Conservation (phyloP, 371 early-diverging fungal species). For the Rozella allomycis region DNA sequence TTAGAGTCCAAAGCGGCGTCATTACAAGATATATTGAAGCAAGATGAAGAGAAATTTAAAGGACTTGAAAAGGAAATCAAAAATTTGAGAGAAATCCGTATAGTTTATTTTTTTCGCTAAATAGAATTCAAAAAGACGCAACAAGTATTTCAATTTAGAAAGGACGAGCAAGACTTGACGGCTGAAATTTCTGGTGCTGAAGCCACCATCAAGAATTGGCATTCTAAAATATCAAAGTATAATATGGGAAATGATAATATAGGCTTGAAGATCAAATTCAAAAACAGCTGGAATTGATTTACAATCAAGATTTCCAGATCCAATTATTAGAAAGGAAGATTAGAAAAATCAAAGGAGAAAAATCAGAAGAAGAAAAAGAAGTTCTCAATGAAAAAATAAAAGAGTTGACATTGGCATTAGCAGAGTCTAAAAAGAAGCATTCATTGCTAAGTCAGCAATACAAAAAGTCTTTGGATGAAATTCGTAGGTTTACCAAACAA, state of each 20-base stretch:
- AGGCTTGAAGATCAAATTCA: slow-evolving; percentile 13
- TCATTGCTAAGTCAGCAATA: slow-evolving; percentile 2
- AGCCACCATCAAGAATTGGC: slow-evolving; percentile 17
- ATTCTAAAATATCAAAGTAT: slow-evolving; percentile 13
- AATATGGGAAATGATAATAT: not conserved
- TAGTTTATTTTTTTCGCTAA: too few relatives aligned
- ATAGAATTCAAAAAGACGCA: slow-evolving; percentile 27
- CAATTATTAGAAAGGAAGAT: slow-evolving; percentile 34
- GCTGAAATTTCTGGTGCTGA: slow-evolving; percentile 25
- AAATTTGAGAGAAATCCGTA: slow-evolving; percentile 19
- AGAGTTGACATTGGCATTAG: slow-evolving; percentile 12
- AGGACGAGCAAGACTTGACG: slow-evolving; percentile 19
- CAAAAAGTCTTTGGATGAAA: slow-evolving; percentile 25
- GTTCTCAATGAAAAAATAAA: slow-evolving; percentile 15
- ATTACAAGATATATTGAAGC: slow-evolving; percentile 19
- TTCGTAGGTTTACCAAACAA: too few relatives aligned
- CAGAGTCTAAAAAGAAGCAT: slow-evolving; percentile 6
- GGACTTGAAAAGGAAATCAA: slow-evolving; percentile 24
- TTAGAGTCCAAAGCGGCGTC: slow-evolving; percentile 16
- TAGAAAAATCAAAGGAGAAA: slow-evolving; percentile 23
- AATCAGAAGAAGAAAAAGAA: slow-evolving; percentile 30
- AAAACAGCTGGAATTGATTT: slow-evolving; percentile 24
- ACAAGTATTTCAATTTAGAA: slow-evolving; percentile 17
- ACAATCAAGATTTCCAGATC: slow-evolving; percentile 28
- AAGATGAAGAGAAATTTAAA: slow-evolving; percentile 17